A percentile compares a stretch with the other conserved stretches of the same genome.
These are phyloP conservation scores for Cytospora mali DNA, from an alignment of 2,329 filamentous ascomycete genomes.

Conservation along the genomic window DNA sequence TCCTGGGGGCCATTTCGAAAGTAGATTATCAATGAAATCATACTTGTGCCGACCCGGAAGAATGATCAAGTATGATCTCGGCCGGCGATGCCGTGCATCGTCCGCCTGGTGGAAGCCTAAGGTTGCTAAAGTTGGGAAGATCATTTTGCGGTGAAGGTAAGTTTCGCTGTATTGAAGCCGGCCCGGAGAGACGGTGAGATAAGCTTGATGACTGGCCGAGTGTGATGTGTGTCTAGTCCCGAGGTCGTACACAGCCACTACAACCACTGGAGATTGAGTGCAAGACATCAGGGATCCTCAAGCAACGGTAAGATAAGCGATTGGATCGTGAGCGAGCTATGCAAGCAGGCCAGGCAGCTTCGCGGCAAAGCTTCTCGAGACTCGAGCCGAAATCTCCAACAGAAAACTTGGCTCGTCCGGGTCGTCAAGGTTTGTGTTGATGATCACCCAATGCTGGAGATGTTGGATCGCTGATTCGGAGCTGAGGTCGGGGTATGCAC, in stretches of 20 bases:
- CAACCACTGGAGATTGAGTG: background rate
- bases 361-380: conserved; percentile 3
- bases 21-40: conserved; percentile 24
- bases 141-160: background rate
- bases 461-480: conserved; percentile 11
- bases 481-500: conserved; percentile 3
- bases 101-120: conserved; percentile 12
- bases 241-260: conserved; percentile 25
- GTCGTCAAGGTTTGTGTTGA: background rate
- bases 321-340: conserved; percentile 25
- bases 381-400: background rate
- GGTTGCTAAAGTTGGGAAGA: background rate
- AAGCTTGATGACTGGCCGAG: conserved; percentile 11
- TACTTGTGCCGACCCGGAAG: conserved; percentile 13
- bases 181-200: conserved; percentile 16
- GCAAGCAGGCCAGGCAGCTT: background rate
- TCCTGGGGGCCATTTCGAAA: conserved; percentile 8
- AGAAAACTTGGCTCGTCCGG: background rate
- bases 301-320: conserved; percentile 12
- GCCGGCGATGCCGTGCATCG: conserved; percentile 20
- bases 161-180: conserved; percentile 2
- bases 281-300: background rate
- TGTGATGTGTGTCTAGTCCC: conserved; percentile 3
- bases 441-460: background rate
- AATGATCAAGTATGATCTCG: conserved; percentile 2